phyloP scores from a whole-genome alignment of 2,329 filamentous ascomycete species.

The Aspergillus phoenicis region DNA sequence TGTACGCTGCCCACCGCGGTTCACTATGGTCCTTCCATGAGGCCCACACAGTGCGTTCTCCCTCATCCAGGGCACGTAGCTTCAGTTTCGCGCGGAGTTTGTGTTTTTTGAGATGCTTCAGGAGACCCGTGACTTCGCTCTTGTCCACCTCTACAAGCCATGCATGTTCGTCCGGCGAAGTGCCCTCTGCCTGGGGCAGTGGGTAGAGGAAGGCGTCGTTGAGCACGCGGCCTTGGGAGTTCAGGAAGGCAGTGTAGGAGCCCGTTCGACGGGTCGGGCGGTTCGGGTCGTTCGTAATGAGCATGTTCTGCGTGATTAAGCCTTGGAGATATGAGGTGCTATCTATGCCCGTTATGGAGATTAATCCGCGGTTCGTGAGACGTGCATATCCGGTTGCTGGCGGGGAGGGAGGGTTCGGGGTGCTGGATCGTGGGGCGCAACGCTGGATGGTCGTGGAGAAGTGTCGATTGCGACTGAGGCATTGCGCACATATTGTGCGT shows the following conservation, averaged over 20 bases:
- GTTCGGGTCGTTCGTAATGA: slow-evolving; percentile 48
- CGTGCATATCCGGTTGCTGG: slow-evolving; percentile 51
- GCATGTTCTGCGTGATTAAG: slow-evolving; percentile 74
- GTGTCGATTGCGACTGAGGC: slow-evolving; percentile 27
- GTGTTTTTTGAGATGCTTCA: slow-evolving; percentile 78
- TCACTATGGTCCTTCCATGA: slow-evolving; percentile 64
- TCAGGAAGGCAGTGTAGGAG: slow-evolving; percentile 83
- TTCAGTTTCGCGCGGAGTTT: slow-evolving; percentile 80
- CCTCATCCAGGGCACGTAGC: slow-evolving; percentile 65
- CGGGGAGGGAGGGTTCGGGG: slow-evolving; percentile 34
- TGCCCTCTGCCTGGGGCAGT: slow-evolving; percentile 40
- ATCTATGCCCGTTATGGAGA: slow-evolving; percentile 78
- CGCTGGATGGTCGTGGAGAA: slow-evolving; percentile 35
- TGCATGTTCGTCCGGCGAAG: slow-evolving; percentile 35
- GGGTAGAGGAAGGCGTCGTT: slow-evolving; percentile 91
- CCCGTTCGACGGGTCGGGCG: slow-evolving; percentile 47
- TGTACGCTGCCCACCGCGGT: slow-evolving; percentile 43
- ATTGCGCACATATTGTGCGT: slow-evolving; percentile 34
- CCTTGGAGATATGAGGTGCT: slow-evolving; percentile 85
- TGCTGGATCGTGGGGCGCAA: slow-evolving; percentile 21
- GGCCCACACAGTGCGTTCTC: slow-evolving; percentile 71
- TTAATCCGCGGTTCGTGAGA: slow-evolving; percentile 73
- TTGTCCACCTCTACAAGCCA: slow-evolving; percentile 85
- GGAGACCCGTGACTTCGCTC: slow-evolving; percentile 61
- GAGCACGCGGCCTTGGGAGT: slow-evolving; percentile 78